phyloP scores from a whole-genome alignment of 495 filamentous ascomycete species.

The Penicillium ochrochloron region DNA sequence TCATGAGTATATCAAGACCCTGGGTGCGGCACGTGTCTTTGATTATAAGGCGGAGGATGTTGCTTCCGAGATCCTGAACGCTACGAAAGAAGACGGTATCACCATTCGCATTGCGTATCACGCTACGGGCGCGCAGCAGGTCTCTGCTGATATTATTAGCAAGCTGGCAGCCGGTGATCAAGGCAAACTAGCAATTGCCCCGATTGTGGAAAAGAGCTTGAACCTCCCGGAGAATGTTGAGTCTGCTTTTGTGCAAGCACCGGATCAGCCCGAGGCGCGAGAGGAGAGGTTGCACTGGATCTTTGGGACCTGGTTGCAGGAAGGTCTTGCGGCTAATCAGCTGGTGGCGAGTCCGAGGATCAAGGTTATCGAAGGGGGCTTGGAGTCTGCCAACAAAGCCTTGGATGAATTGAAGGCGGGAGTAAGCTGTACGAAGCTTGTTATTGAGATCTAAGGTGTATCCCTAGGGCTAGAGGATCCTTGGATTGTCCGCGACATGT shows the following conservation, averaged over 20 bases:
- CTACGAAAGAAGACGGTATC: constrained; percentile 18
- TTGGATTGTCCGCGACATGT: neutral
- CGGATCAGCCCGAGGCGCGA: constrained; percentile 8
- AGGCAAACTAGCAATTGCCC: constrained; percentile 22
- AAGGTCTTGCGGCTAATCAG: constrained; percentile 12
- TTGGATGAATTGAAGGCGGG: constrained; percentile 27
- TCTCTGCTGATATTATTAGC: constrained; percentile 17
- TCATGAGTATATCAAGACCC: constrained; percentile 20
- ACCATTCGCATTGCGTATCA: constrained; percentile 11
- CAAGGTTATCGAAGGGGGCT: constrained; percentile 25
- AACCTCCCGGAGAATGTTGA: constrained; percentile 20
- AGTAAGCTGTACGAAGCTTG: constrained; percentile 27
- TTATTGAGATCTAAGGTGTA: constrained; percentile 18
- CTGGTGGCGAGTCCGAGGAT: constrained; percentile 27
- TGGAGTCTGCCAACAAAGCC: constrained; percentile 23
- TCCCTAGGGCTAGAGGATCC: neutral
- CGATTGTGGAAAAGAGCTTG: constrained; percentile 12
- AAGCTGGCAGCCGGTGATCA: constrained; percentile 5
- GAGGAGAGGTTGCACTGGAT: constrained; percentile 13
- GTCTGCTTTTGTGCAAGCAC: constrained; percentile 16
- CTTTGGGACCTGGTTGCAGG: constrained; percentile 23
- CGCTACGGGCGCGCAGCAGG: constrained; percentile 22
- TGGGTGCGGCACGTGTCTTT: constrained; percentile 21
- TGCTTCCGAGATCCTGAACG: constrained; percentile 9
- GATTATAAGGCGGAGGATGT: constrained; percentile 22